Conservation (phyloP, 164 flowering plant genomes). For the Litsea cubeba region DNA sequence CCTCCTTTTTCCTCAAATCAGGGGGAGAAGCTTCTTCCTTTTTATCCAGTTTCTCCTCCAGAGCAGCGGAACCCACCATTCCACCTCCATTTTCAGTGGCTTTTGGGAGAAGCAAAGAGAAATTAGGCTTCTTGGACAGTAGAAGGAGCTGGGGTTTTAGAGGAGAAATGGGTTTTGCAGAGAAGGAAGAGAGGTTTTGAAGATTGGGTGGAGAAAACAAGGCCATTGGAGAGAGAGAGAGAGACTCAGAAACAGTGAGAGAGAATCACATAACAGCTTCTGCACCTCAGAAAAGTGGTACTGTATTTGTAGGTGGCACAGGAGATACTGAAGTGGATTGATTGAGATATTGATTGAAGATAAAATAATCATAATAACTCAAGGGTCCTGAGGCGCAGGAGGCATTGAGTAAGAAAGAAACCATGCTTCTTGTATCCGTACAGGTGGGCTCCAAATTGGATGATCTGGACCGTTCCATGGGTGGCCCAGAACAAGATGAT, state of each 20-base stretch:
- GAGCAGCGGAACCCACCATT: constrained; percentile 27
- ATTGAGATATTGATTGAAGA: too few relatives aligned
- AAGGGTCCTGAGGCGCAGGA: too few relatives aligned
- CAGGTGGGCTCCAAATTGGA: too few relatives aligned
- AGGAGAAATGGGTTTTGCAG: constrained; percentile 28
- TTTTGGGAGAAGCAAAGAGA: constrained; percentile 12
- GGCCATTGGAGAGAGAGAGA: constrained; percentile 35
- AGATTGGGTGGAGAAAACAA: constrained; percentile 41
- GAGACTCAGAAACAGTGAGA: constrained; percentile 15
- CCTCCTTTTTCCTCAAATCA: constrained; percentile 22
- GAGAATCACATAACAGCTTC: constrained; percentile 7
- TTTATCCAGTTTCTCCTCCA: constrained; percentile 22
- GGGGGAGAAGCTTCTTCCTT: constrained; percentile 12
- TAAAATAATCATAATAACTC: too few relatives aligned
- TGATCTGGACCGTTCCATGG: too few relatives aligned
- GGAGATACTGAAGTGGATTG: too few relatives aligned
- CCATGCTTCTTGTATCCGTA: too few relatives aligned
- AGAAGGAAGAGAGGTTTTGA: constrained; percentile 26
- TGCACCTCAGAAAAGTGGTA: neutral
- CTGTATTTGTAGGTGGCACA: neutral
- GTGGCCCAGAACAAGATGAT: too few relatives aligned
- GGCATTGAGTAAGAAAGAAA: too few relatives aligned
- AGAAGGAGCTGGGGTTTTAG: constrained; percentile 26
- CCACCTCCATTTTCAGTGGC: constrained; percentile 60
- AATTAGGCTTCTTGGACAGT: constrained; percentile 18